These are phyloP conservation scores for Hibiscus mutabilis DNA, from an alignment of 345 rosid species.

Conservation along the genomic window DNA sequence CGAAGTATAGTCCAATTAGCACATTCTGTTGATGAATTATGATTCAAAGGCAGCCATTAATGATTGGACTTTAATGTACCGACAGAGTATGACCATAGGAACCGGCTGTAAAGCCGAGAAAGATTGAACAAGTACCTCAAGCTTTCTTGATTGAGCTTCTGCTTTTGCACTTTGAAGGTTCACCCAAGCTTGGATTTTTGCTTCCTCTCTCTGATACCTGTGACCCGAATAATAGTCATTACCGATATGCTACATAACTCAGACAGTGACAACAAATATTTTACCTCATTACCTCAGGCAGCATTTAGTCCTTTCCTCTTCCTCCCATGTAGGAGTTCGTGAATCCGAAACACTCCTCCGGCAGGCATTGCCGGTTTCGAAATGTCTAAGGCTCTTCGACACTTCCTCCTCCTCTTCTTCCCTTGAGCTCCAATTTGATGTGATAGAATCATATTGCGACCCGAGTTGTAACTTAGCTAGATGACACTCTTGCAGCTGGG, in stretches of 20 bases:
- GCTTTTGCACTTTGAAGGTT: conserved; percentile 90
- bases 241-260: background rate
- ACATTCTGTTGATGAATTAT: background rate
- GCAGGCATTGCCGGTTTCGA: conserved; percentile 43
- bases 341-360: conserved; percentile 57
- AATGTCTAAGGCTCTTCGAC: conserved; percentile 81
- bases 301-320: conserved; percentile 72
- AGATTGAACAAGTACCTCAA: conserved; percentile 47
- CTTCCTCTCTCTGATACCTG: conserved; percentile 94
- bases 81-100: background rate
- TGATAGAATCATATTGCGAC: conserved; percentile 48
- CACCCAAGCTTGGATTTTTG: conserved; percentile 91
- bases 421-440: conserved; percentile 82
- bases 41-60: background rate
- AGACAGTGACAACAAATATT: background rate
- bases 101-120: background rate
- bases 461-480: conserved; percentile 67
- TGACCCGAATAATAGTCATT: conserved; percentile 5
- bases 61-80: background rate
- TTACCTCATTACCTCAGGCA: conserved; percentile 60
- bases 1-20: background rate
- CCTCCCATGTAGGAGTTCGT: conserved; percentile 63
- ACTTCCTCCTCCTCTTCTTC: conserved; percentile 90
- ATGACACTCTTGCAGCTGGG: conserved; percentile 60
- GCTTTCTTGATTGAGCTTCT: conserved; percentile 93